A percentile compares a stretch with the other conserved stretches of the same genome.
Evolutionary conservation across 768 basidiomycete species (phyloP).

Genomic region (Rhodocollybia butyracea): DNA sequence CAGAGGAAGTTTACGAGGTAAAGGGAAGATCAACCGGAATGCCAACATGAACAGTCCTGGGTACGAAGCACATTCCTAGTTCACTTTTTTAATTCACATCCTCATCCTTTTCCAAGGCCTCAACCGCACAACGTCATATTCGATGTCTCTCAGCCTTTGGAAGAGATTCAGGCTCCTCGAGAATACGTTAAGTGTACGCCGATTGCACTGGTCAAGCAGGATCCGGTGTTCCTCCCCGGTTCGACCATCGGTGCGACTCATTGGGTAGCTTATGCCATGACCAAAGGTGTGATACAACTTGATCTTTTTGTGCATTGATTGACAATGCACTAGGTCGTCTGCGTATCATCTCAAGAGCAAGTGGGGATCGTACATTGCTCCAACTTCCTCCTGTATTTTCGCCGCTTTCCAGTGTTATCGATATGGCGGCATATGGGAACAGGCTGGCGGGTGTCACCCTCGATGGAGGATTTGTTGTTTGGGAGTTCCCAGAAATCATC

Average conservation of each 20-base stretch:
- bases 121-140: slow-evolving; percentile 69
- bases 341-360: slow-evolving; percentile 84
- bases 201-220: slow-evolving; percentile 85
- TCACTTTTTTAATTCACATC: neutral
- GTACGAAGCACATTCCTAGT: slow-evolving; percentile 28
- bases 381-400: slow-evolving; percentile 68
- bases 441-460: slow-evolving; percentile 83
- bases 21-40: slow-evolving; percentile 30
- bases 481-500: slow-evolving; percentile 81
- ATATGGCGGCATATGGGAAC: slow-evolving; percentile 85
- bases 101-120: slow-evolving; percentile 33
- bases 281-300: slow-evolving; percentile 48
- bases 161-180: slow-evolving; percentile 70
- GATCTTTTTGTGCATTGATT: neutral
- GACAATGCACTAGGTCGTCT: slow-evolving; percentile 55
- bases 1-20: slow-evolving; percentile 31
- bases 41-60: slow-evolving; percentile 55
- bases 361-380: slow-evolving; percentile 83
- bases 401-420: slow-evolving; percentile 60
- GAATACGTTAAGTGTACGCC: slow-evolving; percentile 87
- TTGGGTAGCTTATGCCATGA: slow-evolving; percentile 94
- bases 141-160: slow-evolving; percentile 70
- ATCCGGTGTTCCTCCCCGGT: slow-evolving; percentile 78
- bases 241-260: slow-evolving; percentile 88
- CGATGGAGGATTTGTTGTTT: slow-evolving; percentile 86